These are phyloP conservation scores for Tricholoma hemisulphureum DNA, from an alignment of 768 basidiomycete genomes.

Conservation along the genomic window DNA sequence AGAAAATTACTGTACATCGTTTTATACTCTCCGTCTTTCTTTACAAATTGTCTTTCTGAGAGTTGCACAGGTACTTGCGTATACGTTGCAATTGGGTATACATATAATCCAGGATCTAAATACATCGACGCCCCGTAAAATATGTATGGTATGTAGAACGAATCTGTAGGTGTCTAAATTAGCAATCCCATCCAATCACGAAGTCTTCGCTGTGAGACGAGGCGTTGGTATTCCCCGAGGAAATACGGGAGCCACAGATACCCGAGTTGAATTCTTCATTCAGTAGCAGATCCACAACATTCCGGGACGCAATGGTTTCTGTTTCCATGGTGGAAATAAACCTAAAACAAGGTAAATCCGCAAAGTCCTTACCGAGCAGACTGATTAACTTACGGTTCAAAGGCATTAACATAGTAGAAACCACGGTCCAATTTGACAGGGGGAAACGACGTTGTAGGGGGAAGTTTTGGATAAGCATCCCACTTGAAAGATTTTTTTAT, in stretches of 20 bases:
- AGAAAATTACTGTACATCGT: no score
- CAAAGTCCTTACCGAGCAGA: slow-evolving; percentile 4
- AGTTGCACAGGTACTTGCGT: no score
- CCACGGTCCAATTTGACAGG: slow-evolving; percentile 75
- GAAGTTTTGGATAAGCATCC: slow-evolving; percentile 77
- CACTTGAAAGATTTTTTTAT: slow-evolving; percentile 43
- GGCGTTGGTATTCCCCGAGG: slow-evolving; percentile 12
- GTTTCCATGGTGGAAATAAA: slow-evolving; percentile 95
- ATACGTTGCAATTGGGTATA: slow-evolving; percentile 16
- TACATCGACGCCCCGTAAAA: slow-evolving; percentile 13
- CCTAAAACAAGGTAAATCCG: slow-evolving; percentile 32
- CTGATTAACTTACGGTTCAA: slow-evolving; percentile 70
- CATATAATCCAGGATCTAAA: slow-evolving; percentile 4
- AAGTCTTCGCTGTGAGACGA: slow-evolving; percentile 33
- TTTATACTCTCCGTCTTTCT: neutral
- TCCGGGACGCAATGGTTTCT: slow-evolving; percentile 78
- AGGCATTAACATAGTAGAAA: slow-evolving; percentile 88
- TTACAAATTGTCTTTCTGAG: neutral
- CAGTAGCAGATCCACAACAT: slow-evolving; percentile 77
- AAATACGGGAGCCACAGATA: slow-evolving; percentile 56
- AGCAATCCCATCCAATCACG: slow-evolving; percentile 80
- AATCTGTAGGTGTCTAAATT: slow-evolving; percentile 14
- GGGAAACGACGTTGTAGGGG: slow-evolving; percentile 66
- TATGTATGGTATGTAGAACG: neutral
- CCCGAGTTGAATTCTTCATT: slow-evolving; percentile 68